Evolutionary conservation across 2,329 filamentous ascomycete species (phyloP).

Genomic region (Cadophora malorum): DNA sequence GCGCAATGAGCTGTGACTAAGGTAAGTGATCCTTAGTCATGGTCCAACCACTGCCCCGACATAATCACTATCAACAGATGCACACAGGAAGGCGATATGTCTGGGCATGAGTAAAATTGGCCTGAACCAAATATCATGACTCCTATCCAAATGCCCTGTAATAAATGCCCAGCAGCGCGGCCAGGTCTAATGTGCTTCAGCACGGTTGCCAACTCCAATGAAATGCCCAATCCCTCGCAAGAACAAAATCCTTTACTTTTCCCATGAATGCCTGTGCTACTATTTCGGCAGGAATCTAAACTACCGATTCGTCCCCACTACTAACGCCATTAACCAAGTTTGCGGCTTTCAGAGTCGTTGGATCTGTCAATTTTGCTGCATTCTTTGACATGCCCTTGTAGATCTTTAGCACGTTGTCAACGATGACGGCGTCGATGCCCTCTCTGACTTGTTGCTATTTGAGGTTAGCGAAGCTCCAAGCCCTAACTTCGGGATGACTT

Average conservation of each 20-base stretch:
- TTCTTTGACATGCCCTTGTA: constrained; percentile 73
- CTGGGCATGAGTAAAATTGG: not conserved
- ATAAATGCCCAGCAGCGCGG: not conserved
- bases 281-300: constrained; percentile 4
- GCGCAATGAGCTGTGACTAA: not conserved
- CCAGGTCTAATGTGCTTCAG: not conserved
- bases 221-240: constrained; percentile 11
- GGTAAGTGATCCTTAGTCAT: not conserved
- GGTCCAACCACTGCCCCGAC: too few relatives aligned
- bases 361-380: constrained; percentile 27
- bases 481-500: constrained; percentile 46
- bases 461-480: constrained; percentile 19
- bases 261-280: constrained; percentile 3
- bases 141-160: constrained; percentile 10
- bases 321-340: constrained; percentile 18
- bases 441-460: constrained; percentile 77
- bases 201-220: constrained; percentile 15
- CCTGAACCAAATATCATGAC: not conserved
- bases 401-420: constrained; percentile 92
- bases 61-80: not conserved
- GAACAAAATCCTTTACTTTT: not conserved
- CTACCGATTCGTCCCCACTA: constrained; percentile 4
- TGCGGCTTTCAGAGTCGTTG: constrained; percentile 13
- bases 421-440: constrained; percentile 97
- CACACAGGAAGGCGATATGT: not conserved